Percentiles rank a stretch among this genome's conserved stretches.
Conservation (phyloP, 306 rosid species). For the Ceratonia siliqua region DNA sequence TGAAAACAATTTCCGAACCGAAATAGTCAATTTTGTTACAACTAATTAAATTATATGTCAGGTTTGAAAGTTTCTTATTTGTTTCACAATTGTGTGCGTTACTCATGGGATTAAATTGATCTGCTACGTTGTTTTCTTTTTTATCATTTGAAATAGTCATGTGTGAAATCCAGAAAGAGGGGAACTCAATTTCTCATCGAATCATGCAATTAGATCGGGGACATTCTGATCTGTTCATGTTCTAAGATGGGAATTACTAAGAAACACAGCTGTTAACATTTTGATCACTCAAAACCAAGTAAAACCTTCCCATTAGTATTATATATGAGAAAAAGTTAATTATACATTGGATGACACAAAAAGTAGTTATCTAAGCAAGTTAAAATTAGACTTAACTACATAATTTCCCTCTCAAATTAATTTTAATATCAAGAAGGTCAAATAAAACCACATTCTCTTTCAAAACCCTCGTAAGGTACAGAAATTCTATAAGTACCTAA, state of each 20-base stretch:
- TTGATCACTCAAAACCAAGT: constrained; percentile 41
- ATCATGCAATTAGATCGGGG: constrained; percentile 39
- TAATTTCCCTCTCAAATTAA: background rate
- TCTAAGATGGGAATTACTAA: constrained; percentile 32
- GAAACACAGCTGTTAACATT: constrained; percentile 35
- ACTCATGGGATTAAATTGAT: constrained; percentile 10
- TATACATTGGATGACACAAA: background rate
- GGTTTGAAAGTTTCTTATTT: constrained; percentile 33
- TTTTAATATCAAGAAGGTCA: background rate
- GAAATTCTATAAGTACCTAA: too few relatives aligned
- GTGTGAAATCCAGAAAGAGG: constrained; percentile 25
- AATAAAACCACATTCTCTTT: constrained; percentile 15
- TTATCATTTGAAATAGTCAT: constrained; percentile 45
- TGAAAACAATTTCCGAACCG: background rate
- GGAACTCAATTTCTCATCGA: constrained; percentile 40
- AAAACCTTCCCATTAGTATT: background rate
- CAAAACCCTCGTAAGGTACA: background rate
- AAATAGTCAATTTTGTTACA: constrained; percentile 32
- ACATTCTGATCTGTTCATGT: constrained; percentile 43
- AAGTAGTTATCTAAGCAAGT: background rate
- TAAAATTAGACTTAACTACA: background rate
- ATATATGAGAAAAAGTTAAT: background rate
- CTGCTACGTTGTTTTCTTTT: background rate
- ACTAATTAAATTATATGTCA: constrained; percentile 9
- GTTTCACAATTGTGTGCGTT: background rate